These are phyloP conservation scores for Mycena citricolor DNA, from an alignment of 1,284 basidiomycete genomes.

Conservation along the genomic window DNA sequence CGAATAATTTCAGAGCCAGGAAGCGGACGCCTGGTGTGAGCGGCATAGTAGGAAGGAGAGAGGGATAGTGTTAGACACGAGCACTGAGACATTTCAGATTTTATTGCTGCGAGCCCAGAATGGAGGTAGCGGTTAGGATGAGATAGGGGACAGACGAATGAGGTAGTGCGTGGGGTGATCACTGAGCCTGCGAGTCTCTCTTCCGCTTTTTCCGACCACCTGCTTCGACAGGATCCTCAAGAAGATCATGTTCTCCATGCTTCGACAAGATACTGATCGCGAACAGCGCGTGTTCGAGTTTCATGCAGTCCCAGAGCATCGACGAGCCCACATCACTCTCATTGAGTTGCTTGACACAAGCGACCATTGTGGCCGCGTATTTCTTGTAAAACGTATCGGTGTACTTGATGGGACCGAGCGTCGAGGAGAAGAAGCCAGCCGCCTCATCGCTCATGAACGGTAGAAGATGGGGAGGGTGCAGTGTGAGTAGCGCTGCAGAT, in stretches of 20 bases:
- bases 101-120: no score
- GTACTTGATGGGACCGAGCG: constrained; percentile 19
- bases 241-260: constrained; percentile 8
- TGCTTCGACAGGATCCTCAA: not conserved
- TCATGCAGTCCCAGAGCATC: constrained; percentile 15
- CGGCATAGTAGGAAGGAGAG: no score
- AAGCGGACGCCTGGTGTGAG: no score
- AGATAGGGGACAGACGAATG: no score
- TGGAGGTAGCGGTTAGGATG: no score
- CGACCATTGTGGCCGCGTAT: constrained; percentile 18
- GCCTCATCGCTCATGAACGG: constrained; percentile 24
- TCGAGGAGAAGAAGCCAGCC: constrained; percentile 13
- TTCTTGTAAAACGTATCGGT: constrained; percentile 19
- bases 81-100: no score
- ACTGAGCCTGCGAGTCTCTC: no score
- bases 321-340: not conserved
- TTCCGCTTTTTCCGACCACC: no score
- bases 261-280: constrained; percentile 14
- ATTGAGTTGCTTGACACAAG: constrained; percentile 12
- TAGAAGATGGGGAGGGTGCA: constrained; percentile 18
- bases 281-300: constrained; percentile 20
- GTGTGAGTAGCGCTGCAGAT: constrained; percentile 17
- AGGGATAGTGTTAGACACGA: no score
- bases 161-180: no score
- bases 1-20: no score